A percentile compares a stretch with the other conserved stretches of the same genome.
phyloP scores from a whole-genome alignment of 768 basidiomycete genomes.

The Hypholoma fasciculare region DNA sequence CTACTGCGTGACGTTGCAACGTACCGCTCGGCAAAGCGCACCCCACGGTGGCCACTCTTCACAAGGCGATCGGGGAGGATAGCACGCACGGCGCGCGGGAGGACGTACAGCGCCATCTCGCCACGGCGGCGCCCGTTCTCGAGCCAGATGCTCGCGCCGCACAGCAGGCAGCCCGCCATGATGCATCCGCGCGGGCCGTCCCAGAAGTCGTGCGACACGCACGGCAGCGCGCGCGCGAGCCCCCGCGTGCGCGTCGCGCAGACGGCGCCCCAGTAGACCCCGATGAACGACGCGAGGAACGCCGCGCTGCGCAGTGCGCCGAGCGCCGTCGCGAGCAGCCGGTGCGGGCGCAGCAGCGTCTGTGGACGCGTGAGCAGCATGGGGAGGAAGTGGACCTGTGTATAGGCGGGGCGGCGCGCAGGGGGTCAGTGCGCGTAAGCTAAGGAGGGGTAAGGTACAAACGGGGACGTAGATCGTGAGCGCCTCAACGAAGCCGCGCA shows the following conservation, averaged over 20 bases:
- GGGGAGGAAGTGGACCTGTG: constrained; percentile 73
- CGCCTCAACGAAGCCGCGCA: constrained; percentile 61
- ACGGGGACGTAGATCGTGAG: constrained; percentile 73
- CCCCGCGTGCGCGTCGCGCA: constrained; percentile 69
- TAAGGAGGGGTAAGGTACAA: constrained; percentile 23
- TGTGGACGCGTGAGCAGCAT: constrained; percentile 59
- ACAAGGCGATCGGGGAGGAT: constrained; percentile 59
- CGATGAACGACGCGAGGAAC: constrained; percentile 73
- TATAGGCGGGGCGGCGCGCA: neutral
- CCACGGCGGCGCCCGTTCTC: constrained; percentile 71
- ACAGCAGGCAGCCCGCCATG: constrained; percentile 64
- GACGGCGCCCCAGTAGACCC: constrained; percentile 68
- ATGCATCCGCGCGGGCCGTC: constrained; percentile 75
- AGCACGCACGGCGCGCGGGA: constrained; percentile 68
- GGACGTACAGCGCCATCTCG: constrained; percentile 79
- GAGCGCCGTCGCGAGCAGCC: constrained; percentile 40
- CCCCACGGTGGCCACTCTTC: constrained; percentile 38
- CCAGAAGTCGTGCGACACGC: constrained; percentile 75
- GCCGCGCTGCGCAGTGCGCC: constrained; percentile 64
- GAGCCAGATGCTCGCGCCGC: constrained; percentile 78
- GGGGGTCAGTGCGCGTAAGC: neutral
- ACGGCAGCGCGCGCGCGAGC: constrained; percentile 62
- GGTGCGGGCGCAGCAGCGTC: constrained; percentile 45
- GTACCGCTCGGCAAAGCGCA: constrained; percentile 55
- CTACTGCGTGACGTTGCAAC: constrained; percentile 17